Evolutionary conservation across 202 grass and related monocot species (phyloP), one percentile per base, ranked within the genome.

Genomic region (Schoenoplectus tabernaemontani): DNA sequence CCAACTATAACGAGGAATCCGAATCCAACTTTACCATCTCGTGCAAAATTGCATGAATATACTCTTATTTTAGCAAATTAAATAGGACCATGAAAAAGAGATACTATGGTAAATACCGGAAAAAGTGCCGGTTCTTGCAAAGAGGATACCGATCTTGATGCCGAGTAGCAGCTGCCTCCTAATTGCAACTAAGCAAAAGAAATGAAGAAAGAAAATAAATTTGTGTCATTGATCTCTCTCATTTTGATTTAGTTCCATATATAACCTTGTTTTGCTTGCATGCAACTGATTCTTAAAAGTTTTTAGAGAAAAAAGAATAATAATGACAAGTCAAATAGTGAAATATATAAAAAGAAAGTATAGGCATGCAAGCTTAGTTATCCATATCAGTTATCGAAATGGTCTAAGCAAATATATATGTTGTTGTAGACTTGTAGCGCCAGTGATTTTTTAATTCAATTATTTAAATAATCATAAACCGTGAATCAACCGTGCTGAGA

Each of bases 111-210:
- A 51, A 26, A 10, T 75, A 54, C 46, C 46, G 54, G 4, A 44
- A 33, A 10, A 33, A 17, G 17, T 73, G 22, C 63, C 3, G 64
- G 47, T 86, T 93, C 76, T 84, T 82, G 91, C 88, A 88, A 76
- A 60, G 91, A 93, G 68, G 88, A 90, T 72, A 17, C 60, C 81
- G 85, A 79, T 71, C 85, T 78, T 68, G 41, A 78, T 61, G 58
- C 62, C 57, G 62, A 24, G 61, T 80, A 70, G 16, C 57, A 82
- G 1, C 41, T 73, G 5, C 13, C 70, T 74, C 56, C 83, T 20
- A 74, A 26, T 80, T 80, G 77, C 59, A 80, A 61, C 77, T 80
- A 80, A 7, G 46, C 60, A 64, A 64, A 63, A 59, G 2, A 78
- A 59, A 59, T 58, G 7, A 13, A 57, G 2, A 58, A 78, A 39